Conservation (phyloP, 2,329 filamentous ascomycete genomes). For the Sporothrix globosa region DNA sequence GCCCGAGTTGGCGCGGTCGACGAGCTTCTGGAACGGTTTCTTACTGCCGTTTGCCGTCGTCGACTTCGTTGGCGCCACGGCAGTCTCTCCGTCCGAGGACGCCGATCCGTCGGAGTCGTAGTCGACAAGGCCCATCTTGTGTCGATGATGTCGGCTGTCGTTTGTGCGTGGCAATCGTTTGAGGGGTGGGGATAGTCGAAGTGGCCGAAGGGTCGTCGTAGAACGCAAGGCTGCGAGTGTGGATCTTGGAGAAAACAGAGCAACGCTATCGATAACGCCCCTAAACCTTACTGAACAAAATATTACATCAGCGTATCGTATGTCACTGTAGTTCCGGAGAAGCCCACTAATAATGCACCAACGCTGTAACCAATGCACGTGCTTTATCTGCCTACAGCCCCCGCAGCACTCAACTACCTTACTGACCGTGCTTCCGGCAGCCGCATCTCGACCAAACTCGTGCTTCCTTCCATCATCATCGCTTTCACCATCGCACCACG, state of each 20-base stretch:
- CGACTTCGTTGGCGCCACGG: background rate
- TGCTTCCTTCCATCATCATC: background rate
- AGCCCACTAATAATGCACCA: background rate
- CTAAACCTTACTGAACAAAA: background rate
- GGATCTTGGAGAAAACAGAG: background rate
- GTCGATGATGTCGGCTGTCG: slow-evolving; percentile 29
- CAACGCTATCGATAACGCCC: slow-evolving; percentile 6
- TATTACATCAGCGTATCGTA: slow-evolving; percentile 6
- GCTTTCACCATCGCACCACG: background rate
- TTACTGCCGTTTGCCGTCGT: slow-evolving; percentile 47
- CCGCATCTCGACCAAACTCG: background rate
- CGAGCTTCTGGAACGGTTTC: slow-evolving; percentile 74
- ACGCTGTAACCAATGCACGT: background rate
- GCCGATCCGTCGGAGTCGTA: slow-evolving; percentile 80
- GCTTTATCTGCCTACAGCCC: too few relatives aligned
- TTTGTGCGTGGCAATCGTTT: background rate
- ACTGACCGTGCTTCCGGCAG: too few relatives aligned
- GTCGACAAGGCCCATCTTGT: slow-evolving; percentile 72
- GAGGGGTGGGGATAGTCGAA: background rate
- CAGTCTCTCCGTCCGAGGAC: slow-evolving; percentile 57
- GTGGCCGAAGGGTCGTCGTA: background rate
- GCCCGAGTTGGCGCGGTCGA: slow-evolving; percentile 77
- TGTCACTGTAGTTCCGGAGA: background rate
- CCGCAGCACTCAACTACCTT: too few relatives aligned
- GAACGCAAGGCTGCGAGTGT: slow-evolving; percentile 20